Percentiles rank a stretch among this genome's conserved stretches.
Evolutionary conservation across 2,329 filamentous ascomycete genomes (phyloP).

Genomic region (Monilinia fructicola): DNA sequence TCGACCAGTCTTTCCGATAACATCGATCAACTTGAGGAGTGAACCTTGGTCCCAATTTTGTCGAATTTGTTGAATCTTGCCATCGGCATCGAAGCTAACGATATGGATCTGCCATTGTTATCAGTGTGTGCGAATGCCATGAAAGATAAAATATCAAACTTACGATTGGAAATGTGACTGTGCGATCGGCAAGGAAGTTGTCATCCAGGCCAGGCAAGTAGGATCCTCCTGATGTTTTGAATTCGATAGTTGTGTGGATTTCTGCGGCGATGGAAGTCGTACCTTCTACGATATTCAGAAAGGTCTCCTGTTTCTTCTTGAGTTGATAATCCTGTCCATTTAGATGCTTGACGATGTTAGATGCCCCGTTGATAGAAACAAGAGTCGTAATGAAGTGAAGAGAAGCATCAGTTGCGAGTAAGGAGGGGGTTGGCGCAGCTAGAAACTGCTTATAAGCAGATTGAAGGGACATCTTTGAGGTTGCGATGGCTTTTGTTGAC

Average conservation of each 20-base stretch:
- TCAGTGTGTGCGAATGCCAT: constrained; percentile 25
- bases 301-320: constrained; percentile 77
- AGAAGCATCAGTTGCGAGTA: constrained; percentile 64
- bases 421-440: constrained; percentile 60
- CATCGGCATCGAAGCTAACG: constrained; percentile 73
- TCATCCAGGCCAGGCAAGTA: constrained; percentile 90
- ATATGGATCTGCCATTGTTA: constrained; percentile 68
- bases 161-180: constrained; percentile 79
- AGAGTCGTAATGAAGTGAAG: constrained; percentile 90
- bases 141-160: constrained; percentile 41
- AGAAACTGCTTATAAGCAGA: constrained; percentile 71
- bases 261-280: constrained; percentile 70
- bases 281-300: constrained; percentile 73
- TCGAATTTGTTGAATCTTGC: constrained; percentile 83
- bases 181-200: constrained; percentile 85
- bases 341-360: constrained; percentile 82
- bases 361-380: constrained; percentile 66
- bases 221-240: constrained; percentile 74
- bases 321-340: constrained; percentile 68
- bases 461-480: constrained; percentile 49
- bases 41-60: constrained; percentile 94
- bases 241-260: constrained; percentile 79
- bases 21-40: constrained; percentile 87
- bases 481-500: constrained; percentile 6
- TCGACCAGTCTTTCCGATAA: constrained; percentile 84